Conservation (phyloP, 2,329 filamentous ascomycete species). For the Alternaria ventricosa region DNA sequence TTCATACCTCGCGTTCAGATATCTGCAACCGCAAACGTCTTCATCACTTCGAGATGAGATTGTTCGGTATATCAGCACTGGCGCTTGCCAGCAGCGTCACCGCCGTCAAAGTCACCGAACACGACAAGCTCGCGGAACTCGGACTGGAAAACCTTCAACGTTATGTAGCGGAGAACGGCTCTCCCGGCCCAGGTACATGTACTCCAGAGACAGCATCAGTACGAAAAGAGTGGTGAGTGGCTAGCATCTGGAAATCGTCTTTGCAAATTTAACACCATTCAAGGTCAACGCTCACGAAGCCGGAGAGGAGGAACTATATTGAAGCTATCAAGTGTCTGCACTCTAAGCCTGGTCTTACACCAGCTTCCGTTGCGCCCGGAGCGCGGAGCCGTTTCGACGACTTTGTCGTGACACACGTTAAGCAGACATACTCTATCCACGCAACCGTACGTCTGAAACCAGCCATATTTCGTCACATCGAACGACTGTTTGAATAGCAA, state of each 20-base stretch:
- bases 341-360: conserved; percentile 30
- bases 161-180: background rate
- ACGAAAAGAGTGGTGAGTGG: background rate
- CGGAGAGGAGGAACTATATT: conserved; percentile 38
- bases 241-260: background rate
- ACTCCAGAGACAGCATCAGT: background rate
- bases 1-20: background rate
- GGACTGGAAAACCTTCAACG: background rate
- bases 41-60: background rate
- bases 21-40: background rate
- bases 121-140: background rate
- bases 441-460: conserved; percentile 32
- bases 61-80: background rate
- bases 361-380: conserved; percentile 26
- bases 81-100: background rate
- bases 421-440: conserved; percentile 36
- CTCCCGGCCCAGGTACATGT: background rate
- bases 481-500: background rate
- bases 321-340: conserved; percentile 39
- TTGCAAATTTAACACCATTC: background rate
- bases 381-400: conserved; percentile 41
- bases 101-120: background rate
- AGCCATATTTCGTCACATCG: too few relatives aligned
- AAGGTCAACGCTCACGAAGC: conserved; percentile 18
- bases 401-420: conserved; percentile 41